phyloP scores from a whole-genome alignment of 805 yeast genomes.

The Komagataella mondaviorum region DNA sequence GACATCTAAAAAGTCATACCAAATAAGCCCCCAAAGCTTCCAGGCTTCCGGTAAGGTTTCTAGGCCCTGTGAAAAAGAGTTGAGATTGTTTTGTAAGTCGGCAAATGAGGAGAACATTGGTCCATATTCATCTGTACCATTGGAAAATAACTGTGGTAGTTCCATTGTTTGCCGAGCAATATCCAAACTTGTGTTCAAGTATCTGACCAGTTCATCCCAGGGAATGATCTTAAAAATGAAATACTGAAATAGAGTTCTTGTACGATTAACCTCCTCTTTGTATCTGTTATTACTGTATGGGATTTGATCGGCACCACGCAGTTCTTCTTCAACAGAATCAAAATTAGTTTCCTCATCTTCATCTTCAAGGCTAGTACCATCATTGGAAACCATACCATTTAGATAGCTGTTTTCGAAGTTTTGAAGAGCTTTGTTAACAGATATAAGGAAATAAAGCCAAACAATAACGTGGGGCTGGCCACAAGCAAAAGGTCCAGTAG shows the following conservation, averaged over 20 bases:
- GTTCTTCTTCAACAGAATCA: not conserved
- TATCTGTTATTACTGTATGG: not conserved
- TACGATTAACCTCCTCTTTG: not conserved
- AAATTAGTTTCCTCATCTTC: not conserved
- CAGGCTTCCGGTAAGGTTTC: conserved; percentile 53
- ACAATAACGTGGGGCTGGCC: conserved; percentile 62
- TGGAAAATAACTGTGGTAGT: not conserved
- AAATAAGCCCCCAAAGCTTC: conserved; percentile 77
- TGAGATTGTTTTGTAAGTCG: not conserved
- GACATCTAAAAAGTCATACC: conserved; percentile 51
- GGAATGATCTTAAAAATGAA: conserved; percentile 48
- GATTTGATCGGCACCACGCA: not conserved
- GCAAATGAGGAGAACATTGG: not conserved
- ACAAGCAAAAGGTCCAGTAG: conserved; percentile 40
- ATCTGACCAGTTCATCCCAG: conserved; percentile 51
- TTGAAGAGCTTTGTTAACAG: conserved; percentile 44
- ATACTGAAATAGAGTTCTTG: conserved; percentile 22
- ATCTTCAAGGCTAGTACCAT: not conserved
- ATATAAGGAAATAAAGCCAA: conserved; percentile 60
- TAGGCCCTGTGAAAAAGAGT: not conserved
- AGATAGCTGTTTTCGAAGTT: conserved; percentile 24
- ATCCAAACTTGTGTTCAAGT: conserved; percentile 36
- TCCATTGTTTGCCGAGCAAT: not conserved
- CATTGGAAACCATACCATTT: not conserved
- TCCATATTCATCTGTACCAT: not conserved